phyloP scores from a whole-genome alignment of 352 stramenopile species.

The Peronospora destructor region DNA sequence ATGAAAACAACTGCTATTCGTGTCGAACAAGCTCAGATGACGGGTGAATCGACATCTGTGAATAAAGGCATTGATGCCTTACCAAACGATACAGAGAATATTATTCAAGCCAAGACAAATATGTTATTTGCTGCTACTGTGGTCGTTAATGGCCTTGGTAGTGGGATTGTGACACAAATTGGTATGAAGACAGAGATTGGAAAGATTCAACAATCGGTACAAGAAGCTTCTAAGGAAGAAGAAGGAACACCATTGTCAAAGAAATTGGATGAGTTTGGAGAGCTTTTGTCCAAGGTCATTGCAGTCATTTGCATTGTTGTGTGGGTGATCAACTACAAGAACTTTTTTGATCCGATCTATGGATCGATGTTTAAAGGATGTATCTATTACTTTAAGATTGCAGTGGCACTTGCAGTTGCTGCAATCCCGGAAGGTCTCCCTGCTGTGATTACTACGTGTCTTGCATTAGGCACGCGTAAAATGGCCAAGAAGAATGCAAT shows the following conservation, averaged over 20 bases:
- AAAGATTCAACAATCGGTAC: constrained; percentile 92
- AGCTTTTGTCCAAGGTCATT: constrained; percentile 95
- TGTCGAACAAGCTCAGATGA: constrained; percentile 95
- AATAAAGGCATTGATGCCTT: constrained; percentile 87
- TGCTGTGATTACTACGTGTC: constrained; percentile 96
- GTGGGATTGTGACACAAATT: constrained; percentile 91
- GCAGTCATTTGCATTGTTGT: constrained; percentile 95
- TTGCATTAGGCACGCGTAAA: constrained; percentile 91
- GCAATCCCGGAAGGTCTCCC: constrained; percentile 98
- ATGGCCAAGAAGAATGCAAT: constrained; percentile 98
- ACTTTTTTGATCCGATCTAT: constrained; percentile 90
- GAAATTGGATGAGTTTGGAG: constrained; percentile 98
- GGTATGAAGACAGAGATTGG: constrained; percentile 99
- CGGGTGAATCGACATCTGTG: constrained; percentile 92
- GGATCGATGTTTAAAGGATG: constrained; percentile 91
- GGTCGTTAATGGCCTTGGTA: constrained; percentile 92
- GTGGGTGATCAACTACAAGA: constrained; percentile 96
- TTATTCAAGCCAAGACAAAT: constrained; percentile 90
- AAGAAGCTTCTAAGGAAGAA: constrained; percentile 89
- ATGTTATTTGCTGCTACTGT: constrained; percentile 98
- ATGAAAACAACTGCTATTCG: constrained; percentile 93
- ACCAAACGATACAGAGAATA: constrained; percentile 53
- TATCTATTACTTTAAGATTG: constrained; percentile 99
- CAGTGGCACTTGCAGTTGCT: constrained; percentile 96
- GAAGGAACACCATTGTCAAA: constrained; percentile 95